A percentile compares a stretch with the other conserved stretches of the same genome.
phyloP scores from a whole-genome alignment of 495 filamentous ascomycete genomes.

The Penicillium ucsense region DNA sequence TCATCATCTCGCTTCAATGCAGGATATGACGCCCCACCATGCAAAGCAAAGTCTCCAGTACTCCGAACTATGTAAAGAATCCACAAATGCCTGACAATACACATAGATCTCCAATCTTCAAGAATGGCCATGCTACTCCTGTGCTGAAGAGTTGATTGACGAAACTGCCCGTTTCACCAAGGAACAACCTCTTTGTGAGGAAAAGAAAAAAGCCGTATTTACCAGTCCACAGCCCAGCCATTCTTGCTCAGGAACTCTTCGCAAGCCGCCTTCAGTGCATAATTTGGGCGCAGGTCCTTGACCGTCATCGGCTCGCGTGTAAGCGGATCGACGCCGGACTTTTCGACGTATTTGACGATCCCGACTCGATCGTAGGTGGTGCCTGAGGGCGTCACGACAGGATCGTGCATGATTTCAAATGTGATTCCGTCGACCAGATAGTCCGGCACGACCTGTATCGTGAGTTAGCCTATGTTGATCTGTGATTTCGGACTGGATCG shows the following conservation, averaged over 20 bases:
- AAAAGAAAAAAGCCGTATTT: slow-evolving; percentile 5
- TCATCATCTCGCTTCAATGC: too few relatives aligned
- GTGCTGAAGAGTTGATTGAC: slow-evolving; percentile 10
- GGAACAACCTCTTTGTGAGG: neutral
- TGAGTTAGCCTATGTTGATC: slow-evolving; percentile 5
- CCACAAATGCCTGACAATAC: neutral
- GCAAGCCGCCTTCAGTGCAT: slow-evolving; percentile 74
- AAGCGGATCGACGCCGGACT: slow-evolving; percentile 67
- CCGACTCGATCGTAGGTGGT: slow-evolving; percentile 82
- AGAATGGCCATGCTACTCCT: slow-evolving; percentile 5
- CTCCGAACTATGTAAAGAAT: neutral
- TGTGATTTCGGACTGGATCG: too few relatives aligned
- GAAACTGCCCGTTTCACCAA: neutral
- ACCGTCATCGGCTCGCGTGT: slow-evolving; percentile 64
- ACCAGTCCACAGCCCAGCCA: slow-evolving; percentile 94
- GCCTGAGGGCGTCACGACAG: slow-evolving; percentile 77
- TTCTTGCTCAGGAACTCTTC: slow-evolving; percentile 76
- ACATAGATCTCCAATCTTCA: slow-evolving; percentile 2
- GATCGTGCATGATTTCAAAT: slow-evolving; percentile 89
- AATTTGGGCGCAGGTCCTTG: slow-evolving; percentile 72
- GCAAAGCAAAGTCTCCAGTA: neutral
- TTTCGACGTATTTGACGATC: slow-evolving; percentile 76
- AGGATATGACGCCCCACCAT: neutral
- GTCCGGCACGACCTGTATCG: slow-evolving; percentile 60
- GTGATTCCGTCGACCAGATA: slow-evolving; percentile 84